Percentiles rank a stretch among this genome's conserved stretches.
Evolutionary conservation across 352 stramenopile species (phyloP).

Genomic region (Globisporangium polare): DNA sequence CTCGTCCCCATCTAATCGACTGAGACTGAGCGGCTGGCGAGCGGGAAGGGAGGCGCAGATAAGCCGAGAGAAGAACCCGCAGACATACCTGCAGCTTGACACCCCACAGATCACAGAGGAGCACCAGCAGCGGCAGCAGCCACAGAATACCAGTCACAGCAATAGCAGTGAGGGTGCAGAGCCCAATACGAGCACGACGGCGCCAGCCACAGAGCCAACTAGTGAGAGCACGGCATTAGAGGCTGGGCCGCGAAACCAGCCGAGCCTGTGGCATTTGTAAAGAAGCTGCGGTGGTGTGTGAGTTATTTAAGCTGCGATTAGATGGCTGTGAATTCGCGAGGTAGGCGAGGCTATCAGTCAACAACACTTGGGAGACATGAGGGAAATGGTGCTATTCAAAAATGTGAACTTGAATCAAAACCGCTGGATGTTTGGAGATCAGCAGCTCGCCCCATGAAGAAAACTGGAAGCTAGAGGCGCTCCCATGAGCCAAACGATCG

Average conservation of each 20-base stretch:
- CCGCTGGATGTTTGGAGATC: background rate
- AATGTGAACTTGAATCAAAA: background rate
- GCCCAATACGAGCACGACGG: background rate
- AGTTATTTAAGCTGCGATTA: background rate
- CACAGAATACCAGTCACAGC: background rate
- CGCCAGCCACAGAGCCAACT: background rate
- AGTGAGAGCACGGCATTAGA: background rate
- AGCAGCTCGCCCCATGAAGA: background rate
- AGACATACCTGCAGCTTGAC: slow-evolving; percentile 31
- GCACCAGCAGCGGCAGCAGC: slow-evolving; percentile 4
- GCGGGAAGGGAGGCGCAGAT: slow-evolving; percentile 52
- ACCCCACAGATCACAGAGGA: slow-evolving; percentile 20
- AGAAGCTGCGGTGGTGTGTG: background rate
- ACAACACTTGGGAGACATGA: too few relatives aligned
- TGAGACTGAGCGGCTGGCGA: slow-evolving; percentile 61
- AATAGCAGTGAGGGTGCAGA: background rate
- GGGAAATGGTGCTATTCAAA: too few relatives aligned
- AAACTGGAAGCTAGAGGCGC: background rate
- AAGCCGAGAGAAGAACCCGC: slow-evolving; percentile 52
- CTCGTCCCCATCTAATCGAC: slow-evolving; percentile 57
- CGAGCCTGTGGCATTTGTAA: background rate
- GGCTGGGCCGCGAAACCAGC: background rate
- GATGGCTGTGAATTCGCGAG: background rate
- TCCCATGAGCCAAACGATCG: slow-evolving; percentile 6
- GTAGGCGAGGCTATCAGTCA: background rate